Percentiles rank a stretch among this genome's conserved stretches.
Conservation (phyloP, 202 grass and related monocot genomes). For the Bolboschoenoplectus hybrid region DNA sequence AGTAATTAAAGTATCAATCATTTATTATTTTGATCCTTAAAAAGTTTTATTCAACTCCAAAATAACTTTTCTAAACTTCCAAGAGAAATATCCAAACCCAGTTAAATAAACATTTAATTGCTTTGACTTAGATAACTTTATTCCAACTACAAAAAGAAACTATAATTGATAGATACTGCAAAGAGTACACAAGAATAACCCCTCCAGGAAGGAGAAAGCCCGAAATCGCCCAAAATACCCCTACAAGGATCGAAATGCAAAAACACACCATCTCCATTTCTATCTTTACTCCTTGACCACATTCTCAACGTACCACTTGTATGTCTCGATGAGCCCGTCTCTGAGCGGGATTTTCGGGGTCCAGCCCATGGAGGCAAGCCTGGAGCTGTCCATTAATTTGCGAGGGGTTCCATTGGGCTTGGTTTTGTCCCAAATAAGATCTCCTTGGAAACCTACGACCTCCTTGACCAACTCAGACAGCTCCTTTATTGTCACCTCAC, state of each 20-base stretch:
- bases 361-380: slow-evolving; percentile 68
- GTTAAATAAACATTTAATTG: neutral
- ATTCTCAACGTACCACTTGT: slow-evolving; percentile 58
- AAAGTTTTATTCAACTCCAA: neutral
- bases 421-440: slow-evolving; percentile 61
- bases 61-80: neutral
- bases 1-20: neutral
- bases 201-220: neutral
- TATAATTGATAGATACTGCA: slow-evolving; percentile 26
- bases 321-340: slow-evolving; percentile 63
- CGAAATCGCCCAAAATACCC: slow-evolving; percentile 4
- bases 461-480: slow-evolving; percentile 73
- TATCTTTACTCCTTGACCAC: slow-evolving; percentile 26
- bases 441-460: slow-evolving; percentile 66
- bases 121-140: slow-evolving; percentile 12
- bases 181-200: slow-evolving; percentile 10
- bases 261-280: neutral
- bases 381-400: slow-evolving; percentile 79
- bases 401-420: slow-evolving; percentile 53
- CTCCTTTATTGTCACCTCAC: slow-evolving; percentile 66
- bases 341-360: slow-evolving; percentile 63
- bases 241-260: neutral
- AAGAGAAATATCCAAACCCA: neutral
- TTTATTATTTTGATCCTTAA: neutral
- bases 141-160: slow-evolving; percentile 2